Evolutionary conservation across 805 yeast species (phyloP).

Genomic region (Starmerella cellae): DNA sequence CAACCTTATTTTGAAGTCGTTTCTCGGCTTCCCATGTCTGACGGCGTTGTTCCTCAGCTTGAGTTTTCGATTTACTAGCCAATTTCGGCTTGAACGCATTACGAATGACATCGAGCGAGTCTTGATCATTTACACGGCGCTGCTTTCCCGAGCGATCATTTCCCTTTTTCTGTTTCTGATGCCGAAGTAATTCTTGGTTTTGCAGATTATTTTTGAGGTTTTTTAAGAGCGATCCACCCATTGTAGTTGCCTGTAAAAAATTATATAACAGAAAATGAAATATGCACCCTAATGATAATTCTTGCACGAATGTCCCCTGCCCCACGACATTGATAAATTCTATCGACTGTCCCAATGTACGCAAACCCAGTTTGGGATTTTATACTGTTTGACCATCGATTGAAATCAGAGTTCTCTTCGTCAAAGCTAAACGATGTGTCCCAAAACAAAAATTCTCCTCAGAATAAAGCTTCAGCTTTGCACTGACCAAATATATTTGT

Average conservation of each 20-base stretch:
- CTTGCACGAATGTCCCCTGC: too few species aligned
- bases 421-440: too few species aligned
- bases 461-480: too few species aligned
- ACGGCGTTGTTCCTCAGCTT: constrained; percentile 51
- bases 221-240: constrained; percentile 21
- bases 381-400: too few species aligned
- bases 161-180: constrained; percentile 31
- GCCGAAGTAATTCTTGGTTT: constrained; percentile 35
- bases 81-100: constrained; percentile 75
- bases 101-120: constrained; percentile 48
- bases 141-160: constrained; percentile 34
- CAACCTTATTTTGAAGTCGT: constrained; percentile 53
- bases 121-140: constrained; percentile 30
- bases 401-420: too few species aligned
- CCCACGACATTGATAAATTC: too few species aligned
- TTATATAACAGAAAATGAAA: not conserved
- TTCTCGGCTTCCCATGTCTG: constrained; percentile 52
- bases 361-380: too few species aligned
- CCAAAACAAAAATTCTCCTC: too few species aligned
- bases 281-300: too few species aligned
- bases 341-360: too few species aligned
- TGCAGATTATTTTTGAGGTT: constrained; percentile 30
- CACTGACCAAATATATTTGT: too few species aligned
- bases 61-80: constrained; percentile 52
- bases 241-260: not conserved